phyloP scores from a whole-genome alignment of 305 asterid species.

The Solanum chacoense region DNA sequence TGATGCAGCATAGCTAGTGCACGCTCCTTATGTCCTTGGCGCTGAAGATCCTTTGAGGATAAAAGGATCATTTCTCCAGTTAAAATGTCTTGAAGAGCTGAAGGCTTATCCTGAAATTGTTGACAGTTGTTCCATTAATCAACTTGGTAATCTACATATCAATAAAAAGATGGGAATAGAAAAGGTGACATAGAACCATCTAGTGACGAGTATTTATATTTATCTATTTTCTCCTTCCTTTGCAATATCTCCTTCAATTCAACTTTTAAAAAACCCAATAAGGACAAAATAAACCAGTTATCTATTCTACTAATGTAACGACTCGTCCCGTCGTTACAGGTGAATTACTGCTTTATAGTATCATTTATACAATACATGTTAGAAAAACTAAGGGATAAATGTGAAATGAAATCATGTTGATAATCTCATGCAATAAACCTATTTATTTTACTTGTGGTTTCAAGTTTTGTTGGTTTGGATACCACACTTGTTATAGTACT shows the following conservation, averaged over 20 bases:
- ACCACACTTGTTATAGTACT: too few species aligned
- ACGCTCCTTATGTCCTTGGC: slow-evolving; percentile 90
- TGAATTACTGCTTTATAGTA: background rate
- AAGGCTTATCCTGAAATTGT: slow-evolving; percentile 63
- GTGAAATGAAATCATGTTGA: too few species aligned
- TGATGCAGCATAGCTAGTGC: slow-evolving; percentile 95
- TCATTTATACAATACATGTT: too few species aligned
- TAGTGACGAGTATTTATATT: background rate
- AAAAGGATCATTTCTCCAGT: slow-evolving; percentile 61
- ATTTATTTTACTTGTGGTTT: too few species aligned
- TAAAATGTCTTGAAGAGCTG: slow-evolving; percentile 72
- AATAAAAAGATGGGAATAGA: background rate
- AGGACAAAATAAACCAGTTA: background rate
- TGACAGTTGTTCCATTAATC: slow-evolving; percentile 11
- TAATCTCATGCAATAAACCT: too few species aligned
- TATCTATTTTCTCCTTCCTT: background rate
- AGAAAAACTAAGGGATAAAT: too few species aligned
- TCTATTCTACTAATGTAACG: background rate
- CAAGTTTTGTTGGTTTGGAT: too few species aligned
- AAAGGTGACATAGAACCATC: background rate
- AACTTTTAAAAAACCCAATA: background rate
- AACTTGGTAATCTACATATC: background rate
- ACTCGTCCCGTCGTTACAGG: background rate
- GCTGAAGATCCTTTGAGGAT: slow-evolving; percentile 52
- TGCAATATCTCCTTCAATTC: background rate